Base-by-base conservation (phyloP, 805 yeast genomes). In the Wickerhamomyces rabaulensis region DNA sequence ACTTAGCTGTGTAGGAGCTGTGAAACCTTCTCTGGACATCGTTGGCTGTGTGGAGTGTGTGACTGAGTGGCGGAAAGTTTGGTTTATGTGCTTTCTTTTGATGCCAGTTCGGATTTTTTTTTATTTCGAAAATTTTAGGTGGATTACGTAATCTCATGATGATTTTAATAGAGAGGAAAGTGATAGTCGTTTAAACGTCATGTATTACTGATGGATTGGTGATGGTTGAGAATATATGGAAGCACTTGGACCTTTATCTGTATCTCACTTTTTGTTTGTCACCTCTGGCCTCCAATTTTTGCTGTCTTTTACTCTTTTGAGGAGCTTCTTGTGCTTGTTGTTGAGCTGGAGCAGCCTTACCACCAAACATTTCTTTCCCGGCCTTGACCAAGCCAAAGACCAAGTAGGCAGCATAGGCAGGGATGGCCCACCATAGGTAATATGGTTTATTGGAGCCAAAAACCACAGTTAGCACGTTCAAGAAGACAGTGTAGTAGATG, bases 21-120 rank as follows among this genome's bases (percentile, higher is more conserved):
- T 82, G 67, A 87, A 87, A 52, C 95, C 95, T 80, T 87, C 96
- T 78, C 91, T 87, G 63, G 74, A 69, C 75, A 70, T 70, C 21
- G 27, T 25, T n/a, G 27, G 9, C 27, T 25, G 27, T 25, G 27
- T 25, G 10, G 27, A 25, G 27, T 9, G 9, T 25, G 10, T 25
- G 27, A 25, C 27, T 25, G 9, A 9, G 27, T 25, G 13, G 27
- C 12, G 44, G 44, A 17, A 9, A 10, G 25, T 17, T 31, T 9
- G n/a, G 6, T 31, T 8, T 6, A 21, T 39, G 33, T 9, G 27
- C 9, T 25, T 25, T 8, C 27, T 25, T 25, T 25, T 25, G 27
- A 25, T 25, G 13, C 13, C 13, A 25, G 27, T 25, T 19, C 9
- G n/a, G n/a, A 20, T 12, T 39, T 44, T 44, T 39, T 25, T 19